Evolutionary conservation across 257 asterid species (phyloP).

Genomic region (Pogostemon cablin): DNA sequence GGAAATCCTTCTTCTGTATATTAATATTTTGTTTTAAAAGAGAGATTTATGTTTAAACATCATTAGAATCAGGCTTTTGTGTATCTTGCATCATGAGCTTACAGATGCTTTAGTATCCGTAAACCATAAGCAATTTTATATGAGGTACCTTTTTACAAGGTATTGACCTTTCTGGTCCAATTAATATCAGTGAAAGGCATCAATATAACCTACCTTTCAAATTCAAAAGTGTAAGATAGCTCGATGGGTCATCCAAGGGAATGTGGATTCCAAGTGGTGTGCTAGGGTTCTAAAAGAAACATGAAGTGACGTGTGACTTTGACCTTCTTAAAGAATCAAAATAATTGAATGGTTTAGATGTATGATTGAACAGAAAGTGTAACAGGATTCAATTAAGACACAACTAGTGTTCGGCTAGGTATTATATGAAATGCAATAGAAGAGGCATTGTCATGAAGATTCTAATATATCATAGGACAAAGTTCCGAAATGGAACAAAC

Average conservation of each 20-base stretch:
- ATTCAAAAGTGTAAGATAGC: neutral
- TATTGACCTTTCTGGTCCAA: neutral
- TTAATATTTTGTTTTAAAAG: neutral
- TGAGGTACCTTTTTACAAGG: neutral
- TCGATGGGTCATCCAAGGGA: conserved; percentile 5
- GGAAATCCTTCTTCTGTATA: neutral
- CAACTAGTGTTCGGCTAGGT: neutral
- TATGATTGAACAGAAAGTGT: conserved; percentile 4
- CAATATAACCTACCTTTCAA: neutral
- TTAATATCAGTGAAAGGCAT: neutral
- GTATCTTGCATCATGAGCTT: neutral
- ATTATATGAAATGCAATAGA: neutral
- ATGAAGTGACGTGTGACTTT: neutral
- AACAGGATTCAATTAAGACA: conserved; percentile 3
- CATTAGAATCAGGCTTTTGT: neutral
- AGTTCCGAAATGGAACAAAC: neutral
- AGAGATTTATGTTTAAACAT: conserved; percentile 2
- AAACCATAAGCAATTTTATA: conserved; percentile 22
- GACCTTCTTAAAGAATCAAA: neutral
- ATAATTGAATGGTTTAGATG: conserved; percentile 9
- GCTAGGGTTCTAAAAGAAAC: conserved; percentile 5
- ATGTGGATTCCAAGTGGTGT: conserved; percentile 3
- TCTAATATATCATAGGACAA: neutral
- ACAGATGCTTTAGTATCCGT: conserved; percentile 2
- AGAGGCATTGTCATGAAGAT: conserved; percentile 6